These are phyloP conservation scores for Colletotrichum cereale DNA, from an alignment of 2,329 filamentous ascomycete genomes.

Conservation along the genomic window DNA sequence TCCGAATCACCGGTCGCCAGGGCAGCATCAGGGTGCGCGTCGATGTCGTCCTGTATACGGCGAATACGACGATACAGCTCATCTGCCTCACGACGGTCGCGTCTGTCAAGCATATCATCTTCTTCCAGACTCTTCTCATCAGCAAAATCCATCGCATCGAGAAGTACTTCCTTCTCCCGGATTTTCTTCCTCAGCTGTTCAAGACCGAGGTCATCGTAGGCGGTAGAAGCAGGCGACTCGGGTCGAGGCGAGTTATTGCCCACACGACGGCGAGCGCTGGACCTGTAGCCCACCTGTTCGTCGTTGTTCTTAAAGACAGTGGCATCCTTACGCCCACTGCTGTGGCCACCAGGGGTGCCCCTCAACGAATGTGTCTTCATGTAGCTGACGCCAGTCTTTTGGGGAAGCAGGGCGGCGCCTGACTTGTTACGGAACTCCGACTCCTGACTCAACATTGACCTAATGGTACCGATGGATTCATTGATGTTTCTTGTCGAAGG, in stretches of 20 bases:
- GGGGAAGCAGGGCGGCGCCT: constrained; percentile 89
- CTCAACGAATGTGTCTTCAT: constrained; percentile 95
- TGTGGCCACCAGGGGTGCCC: constrained; percentile 68
- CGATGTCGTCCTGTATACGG: constrained; percentile 93
- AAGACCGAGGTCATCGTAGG: constrained; percentile 84
- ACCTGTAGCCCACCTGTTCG: constrained; percentile 91
- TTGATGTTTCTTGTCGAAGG: constrained; percentile 95
- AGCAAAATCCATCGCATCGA: constrained; percentile 96
- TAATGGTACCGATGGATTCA: constrained; percentile 92
- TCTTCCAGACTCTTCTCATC: constrained; percentile 92
- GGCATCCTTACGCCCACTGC: constrained; percentile 84
- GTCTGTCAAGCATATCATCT: constrained; percentile 90
- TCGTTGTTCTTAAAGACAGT: constrained; percentile 98
- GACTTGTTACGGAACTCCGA: constrained; percentile 90
- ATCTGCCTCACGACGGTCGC: constrained; percentile 91
- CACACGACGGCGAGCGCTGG: constrained; percentile 89
- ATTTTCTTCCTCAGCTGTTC: constrained; percentile 95
- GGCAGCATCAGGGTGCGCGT: constrained; percentile 84
- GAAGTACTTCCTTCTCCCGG: constrained; percentile 90
- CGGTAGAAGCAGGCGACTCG: constrained; percentile 77
- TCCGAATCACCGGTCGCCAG: constrained; percentile 82
- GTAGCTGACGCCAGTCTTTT: constrained; percentile 98
- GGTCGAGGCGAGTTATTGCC: constrained; percentile 85
- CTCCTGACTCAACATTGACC: constrained; percentile 88
- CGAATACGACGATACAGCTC: constrained; percentile 94